Evolutionary conservation across 1,284 basidiomycete species (phyloP), one percentile per base, ranked within the genome.

Genomic region (Calocybe gambosa): DNA sequence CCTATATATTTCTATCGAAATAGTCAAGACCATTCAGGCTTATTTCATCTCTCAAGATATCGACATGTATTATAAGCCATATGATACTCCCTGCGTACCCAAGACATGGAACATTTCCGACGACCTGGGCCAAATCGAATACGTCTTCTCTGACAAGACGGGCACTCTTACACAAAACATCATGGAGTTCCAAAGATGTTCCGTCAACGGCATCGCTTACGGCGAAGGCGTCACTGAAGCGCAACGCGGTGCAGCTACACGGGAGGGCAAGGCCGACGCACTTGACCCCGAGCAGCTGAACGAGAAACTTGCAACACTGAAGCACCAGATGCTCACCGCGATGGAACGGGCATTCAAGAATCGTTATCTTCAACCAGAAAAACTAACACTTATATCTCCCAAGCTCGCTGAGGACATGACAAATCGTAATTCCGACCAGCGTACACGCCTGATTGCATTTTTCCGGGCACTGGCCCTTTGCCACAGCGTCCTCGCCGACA

Each of bases 91-190:
- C 0, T 97, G 93, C 57, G 82, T 93, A 3, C 93, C 94, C 35
- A 98, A 98, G 69, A 95, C 92, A 10, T 97, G 94, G 94, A 95
- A 94, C 64, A 95, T 98, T 57, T 95, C 92, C 1, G 94, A 97
- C 62, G 94, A 97, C 66, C 80, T 98, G 0, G 94, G 94, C 20
- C 94, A 97, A 68, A 97, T 97, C 66, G 94, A 96, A 70, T 98
- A 97, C 65, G 77, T 97, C 57, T 97, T 98, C 68, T 93, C 90
- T 4, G 94, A 99, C 78, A 99, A 99, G 74, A 96, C 93, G 0
- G 93, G 93, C 12, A 96, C 93, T 1, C 79, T 96, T 45, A 96
- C 93, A 2, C 92, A 97, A 66, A 98, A 94, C 67, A 70, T 96
- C 54, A 99, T 98, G 94, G 94, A 97, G 71, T 97, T 96, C 69